A percentile compares a stretch with the other conserved stretches of the same genome.
phyloP scores from a whole-genome alignment of 805 yeast species.

The Peterozyma toletana region DNA sequence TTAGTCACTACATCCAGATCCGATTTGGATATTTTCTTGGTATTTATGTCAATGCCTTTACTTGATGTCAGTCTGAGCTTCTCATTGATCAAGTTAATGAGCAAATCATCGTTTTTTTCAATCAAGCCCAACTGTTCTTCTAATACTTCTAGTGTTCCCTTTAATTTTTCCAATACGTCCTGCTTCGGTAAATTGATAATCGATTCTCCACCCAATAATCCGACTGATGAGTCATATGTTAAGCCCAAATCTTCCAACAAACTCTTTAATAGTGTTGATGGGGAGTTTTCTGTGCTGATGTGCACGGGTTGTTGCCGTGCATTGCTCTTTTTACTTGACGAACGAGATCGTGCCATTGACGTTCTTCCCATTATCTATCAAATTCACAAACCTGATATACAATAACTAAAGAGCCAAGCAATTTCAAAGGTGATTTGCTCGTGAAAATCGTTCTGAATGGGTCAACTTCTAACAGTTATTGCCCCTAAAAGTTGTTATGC shows the following conservation, averaged over 20 bases:
- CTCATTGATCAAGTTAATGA: constrained; percentile 16
- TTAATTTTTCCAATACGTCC: constrained; percentile 12
- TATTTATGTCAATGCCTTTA: neutral
- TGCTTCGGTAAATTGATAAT: constrained; percentile 30
- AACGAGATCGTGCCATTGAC: constrained; percentile 4
- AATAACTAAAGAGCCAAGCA: too few species aligned
- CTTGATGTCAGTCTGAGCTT: constrained; percentile 2
- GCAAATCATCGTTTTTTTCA: constrained; percentile 22
- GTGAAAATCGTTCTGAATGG: too few species aligned
- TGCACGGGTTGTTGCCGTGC: constrained; percentile 5
- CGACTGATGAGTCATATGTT: constrained; percentile 51
- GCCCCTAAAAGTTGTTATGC: too few species aligned
- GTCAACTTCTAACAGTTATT: too few species aligned
- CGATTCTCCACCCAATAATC: constrained; percentile 53
- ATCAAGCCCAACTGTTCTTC: constrained; percentile 28
- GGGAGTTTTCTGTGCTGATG: constrained; percentile 16
- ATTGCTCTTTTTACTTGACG: constrained; percentile 1
- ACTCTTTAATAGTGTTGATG: constrained; percentile 37
- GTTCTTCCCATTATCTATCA: constrained; percentile 7
- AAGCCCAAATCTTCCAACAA: constrained; percentile 46
- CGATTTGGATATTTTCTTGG: neutral
- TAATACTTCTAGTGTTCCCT: constrained; percentile 31
- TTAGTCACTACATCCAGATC: neutral
- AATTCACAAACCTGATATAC: too few species aligned
- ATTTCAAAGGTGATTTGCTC: too few species aligned